phyloP scores from a whole-genome alignment of 1,284 basidiomycete genomes.

The Ceratobasidium theobromae region DNA sequence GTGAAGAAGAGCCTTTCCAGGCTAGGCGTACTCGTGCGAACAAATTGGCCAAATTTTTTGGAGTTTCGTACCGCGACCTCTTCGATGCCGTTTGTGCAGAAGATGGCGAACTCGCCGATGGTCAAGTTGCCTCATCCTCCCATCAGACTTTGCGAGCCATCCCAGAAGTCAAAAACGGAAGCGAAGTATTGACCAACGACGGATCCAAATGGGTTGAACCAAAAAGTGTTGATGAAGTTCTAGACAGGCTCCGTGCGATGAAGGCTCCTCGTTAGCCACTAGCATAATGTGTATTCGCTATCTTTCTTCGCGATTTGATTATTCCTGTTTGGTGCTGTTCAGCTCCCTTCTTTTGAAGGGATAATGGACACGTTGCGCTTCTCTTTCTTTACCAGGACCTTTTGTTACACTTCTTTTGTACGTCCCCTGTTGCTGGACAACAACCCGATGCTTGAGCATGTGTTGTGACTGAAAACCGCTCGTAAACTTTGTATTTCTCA shows the following conservation, averaged over 20 bases:
- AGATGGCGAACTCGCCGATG: background rate
- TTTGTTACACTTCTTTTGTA: slow-evolving; percentile 1
- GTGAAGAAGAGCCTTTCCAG: slow-evolving; percentile 5
- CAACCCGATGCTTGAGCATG: no score
- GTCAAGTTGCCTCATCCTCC: background rate
- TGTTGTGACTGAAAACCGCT: no score
- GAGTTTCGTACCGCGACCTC: slow-evolving; percentile 19
- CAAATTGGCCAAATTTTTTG: slow-evolving; percentile 24
- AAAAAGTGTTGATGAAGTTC: slow-evolving; percentile 25
- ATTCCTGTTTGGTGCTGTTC: background rate
- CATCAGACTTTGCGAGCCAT: background rate
- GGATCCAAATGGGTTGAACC: slow-evolving; percentile 25
- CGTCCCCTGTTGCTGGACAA: slow-evolving; percentile 8
- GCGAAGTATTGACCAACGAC: slow-evolving; percentile 22
- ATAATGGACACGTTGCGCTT: background rate
- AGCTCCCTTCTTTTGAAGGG: background rate
- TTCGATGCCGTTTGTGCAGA: slow-evolving; percentile 16
- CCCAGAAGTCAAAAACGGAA: background rate
- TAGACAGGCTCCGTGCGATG: slow-evolving; percentile 25
- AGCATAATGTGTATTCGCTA: background rate
- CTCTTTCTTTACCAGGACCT: background rate
- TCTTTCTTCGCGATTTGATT: background rate
- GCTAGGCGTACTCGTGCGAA: slow-evolving; percentile 15
- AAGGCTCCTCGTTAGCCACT: slow-evolving; percentile 17
- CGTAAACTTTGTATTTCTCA: no score